Conservation (phyloP, 2,329 filamentous ascomycete species). For the Colletotrichum spinosum region DNA sequence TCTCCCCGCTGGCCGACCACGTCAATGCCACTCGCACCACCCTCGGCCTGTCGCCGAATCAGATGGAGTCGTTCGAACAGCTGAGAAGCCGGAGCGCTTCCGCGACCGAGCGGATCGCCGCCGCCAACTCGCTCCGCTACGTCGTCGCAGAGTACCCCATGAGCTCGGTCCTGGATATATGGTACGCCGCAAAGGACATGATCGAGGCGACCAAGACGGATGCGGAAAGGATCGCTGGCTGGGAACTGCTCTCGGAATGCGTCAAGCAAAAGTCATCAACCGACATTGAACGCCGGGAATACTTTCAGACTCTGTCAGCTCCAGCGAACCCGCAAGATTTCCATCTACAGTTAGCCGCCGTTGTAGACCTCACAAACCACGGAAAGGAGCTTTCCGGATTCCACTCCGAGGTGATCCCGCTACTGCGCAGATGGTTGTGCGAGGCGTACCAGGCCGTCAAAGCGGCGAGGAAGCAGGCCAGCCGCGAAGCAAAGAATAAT, state of each 20-base stretch:
- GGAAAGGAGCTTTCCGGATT: slow-evolving; percentile 74
- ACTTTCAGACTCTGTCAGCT: slow-evolving; percentile 71
- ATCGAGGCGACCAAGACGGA: slow-evolving; percentile 68
- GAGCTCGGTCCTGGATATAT: slow-evolving; percentile 70
- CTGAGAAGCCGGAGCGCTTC: slow-evolving; percentile 60
- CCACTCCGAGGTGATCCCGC: slow-evolving; percentile 73
- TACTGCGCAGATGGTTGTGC: slow-evolving; percentile 71
- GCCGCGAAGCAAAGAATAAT: slow-evolving; percentile 52
- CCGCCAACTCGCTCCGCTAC: slow-evolving; percentile 67
- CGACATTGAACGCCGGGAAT: slow-evolving; percentile 74
- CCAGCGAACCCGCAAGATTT: slow-evolving; percentile 71
- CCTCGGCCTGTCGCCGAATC: slow-evolving; percentile 61
- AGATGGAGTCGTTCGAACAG: slow-evolving; percentile 65
- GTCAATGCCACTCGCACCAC: slow-evolving; percentile 54
- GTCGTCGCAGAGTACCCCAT: slow-evolving; percentile 70
- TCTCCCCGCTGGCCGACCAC: slow-evolving; percentile 56
- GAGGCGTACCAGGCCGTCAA: slow-evolving; percentile 66
- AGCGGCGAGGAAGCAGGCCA: slow-evolving; percentile 61
- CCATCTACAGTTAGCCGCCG: slow-evolving; percentile 71
- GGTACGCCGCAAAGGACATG: slow-evolving; percentile 74
- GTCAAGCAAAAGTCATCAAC: slow-evolving; percentile 71
- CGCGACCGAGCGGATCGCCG: slow-evolving; percentile 65
- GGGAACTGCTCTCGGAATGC: slow-evolving; percentile 74
- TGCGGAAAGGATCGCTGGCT: slow-evolving; percentile 68
- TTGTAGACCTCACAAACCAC: slow-evolving; percentile 70